phyloP scores from a whole-genome alignment of 768 basidiomycete species.

The Phlegmacium glaucopus region DNA sequence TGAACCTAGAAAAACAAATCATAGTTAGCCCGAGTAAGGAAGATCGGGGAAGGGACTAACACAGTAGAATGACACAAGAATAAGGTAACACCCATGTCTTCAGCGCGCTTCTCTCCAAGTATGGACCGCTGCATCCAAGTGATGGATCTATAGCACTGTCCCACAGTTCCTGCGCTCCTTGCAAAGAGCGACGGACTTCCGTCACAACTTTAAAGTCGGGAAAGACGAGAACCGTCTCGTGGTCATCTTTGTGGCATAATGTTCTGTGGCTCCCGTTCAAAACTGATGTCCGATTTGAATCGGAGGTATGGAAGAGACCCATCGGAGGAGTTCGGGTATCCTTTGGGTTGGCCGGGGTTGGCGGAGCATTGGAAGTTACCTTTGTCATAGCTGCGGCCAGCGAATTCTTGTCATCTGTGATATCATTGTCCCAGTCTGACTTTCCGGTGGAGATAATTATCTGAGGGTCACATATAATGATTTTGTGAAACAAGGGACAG shows the following conservation, averaged over 20 bases:
- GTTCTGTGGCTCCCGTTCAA: slow-evolving; percentile 83
- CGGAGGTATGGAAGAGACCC: slow-evolving; percentile 58
- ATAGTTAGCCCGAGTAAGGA: slow-evolving; percentile 10
- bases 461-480: slow-evolving; percentile 32
- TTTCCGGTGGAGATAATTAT: slow-evolving; percentile 88
- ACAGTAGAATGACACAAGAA: slow-evolving; percentile 84
- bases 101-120: slow-evolving; percentile 41
- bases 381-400: slow-evolving; percentile 61
- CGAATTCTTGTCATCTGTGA: slow-evolving; percentile 66
- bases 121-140: slow-evolving; percentile 44
- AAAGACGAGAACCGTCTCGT: slow-evolving; percentile 82
- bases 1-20: slow-evolving; percentile 56
- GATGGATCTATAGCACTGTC: slow-evolving; percentile 57
- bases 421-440: slow-evolving; percentile 82
- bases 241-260: slow-evolving; percentile 57
- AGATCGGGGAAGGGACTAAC: slow-evolving; percentile 42
- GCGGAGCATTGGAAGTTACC: slow-evolving; percentile 30
- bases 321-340: slow-evolving; percentile 28
- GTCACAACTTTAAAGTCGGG: slow-evolving; percentile 89
- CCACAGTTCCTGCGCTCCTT: slow-evolving; percentile 73
- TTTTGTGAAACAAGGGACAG: background rate
- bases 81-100: slow-evolving; percentile 86
- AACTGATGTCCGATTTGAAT: slow-evolving; percentile 59
- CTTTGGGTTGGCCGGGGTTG: slow-evolving; percentile 23
- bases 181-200: slow-evolving; percentile 58